Percentiles rank a stretch among this genome's conserved stretches.
Evolutionary conservation across 805 yeast species (phyloP).

Genomic region (Pichia kluyveri): DNA sequence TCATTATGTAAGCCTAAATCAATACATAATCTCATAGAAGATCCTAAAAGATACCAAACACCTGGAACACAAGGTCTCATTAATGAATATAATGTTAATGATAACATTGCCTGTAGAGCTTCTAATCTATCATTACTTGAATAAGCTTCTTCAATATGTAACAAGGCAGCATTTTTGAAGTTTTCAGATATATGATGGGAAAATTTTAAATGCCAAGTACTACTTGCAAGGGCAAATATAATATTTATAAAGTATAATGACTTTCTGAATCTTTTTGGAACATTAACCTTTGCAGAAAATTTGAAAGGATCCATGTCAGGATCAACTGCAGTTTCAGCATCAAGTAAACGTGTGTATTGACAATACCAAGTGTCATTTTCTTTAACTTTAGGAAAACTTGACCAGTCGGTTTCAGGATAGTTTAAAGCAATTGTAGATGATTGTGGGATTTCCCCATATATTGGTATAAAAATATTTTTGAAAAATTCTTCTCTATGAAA

Average conservation of each 20-base stretch:
- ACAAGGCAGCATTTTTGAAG: constrained; percentile 59
- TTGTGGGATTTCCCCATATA: constrained; percentile 61
- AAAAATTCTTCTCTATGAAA: constrained; percentile 76
- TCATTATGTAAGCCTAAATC: constrained; percentile 83
- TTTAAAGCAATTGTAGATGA: constrained; percentile 51
- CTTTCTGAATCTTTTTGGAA: constrained; percentile 40
- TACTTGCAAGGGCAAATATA: constrained; percentile 72
- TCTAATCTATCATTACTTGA: constrained; percentile 55
- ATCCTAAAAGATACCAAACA: constrained; percentile 85
- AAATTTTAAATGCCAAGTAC: constrained; percentile 61
- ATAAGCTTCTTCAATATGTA: constrained; percentile 48
- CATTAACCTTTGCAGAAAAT: constrained; percentile 29
- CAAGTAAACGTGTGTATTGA: constrained; percentile 31
- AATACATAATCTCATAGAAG: constrained; percentile 69
- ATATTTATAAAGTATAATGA: constrained; percentile 66
- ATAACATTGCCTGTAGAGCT: constrained; percentile 60
- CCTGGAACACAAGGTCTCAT: constrained; percentile 91
- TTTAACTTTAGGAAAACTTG: constrained; percentile 17
- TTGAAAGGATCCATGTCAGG: constrained; percentile 24
- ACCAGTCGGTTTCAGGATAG: constrained; percentile 36
- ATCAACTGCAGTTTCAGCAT: constrained; percentile 16
- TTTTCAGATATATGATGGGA: constrained; percentile 58
- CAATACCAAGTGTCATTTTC: constrained; percentile 40
- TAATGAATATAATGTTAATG: constrained; percentile 61
- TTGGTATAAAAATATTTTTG: constrained; percentile 57